Evolutionary conservation across 1,139 yeast species (phyloP).

Genomic region (Pichia sp.): DNA sequence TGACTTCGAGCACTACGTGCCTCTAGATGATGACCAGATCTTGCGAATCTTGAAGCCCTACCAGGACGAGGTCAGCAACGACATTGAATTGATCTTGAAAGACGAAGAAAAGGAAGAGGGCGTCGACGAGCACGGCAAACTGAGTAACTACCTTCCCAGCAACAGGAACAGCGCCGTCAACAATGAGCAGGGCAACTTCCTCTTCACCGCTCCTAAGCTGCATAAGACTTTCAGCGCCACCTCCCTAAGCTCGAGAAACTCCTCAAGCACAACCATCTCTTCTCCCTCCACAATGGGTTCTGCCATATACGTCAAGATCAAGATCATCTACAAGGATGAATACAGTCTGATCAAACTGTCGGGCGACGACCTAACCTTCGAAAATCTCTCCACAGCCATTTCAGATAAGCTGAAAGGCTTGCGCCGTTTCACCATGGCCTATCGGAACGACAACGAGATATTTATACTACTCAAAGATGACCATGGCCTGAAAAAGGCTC

Average conservation of each 20-base stretch:
- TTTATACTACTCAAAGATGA: constrained; percentile 16
- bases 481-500: constrained; percentile 10
- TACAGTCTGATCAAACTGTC: constrained; percentile 19
- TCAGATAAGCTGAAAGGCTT: constrained; percentile 16
- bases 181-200: neutral
- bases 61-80: neutral
- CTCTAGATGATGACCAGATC: constrained; percentile 15
- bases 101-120: neutral
- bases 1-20: constrained; percentile 18
- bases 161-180: neutral
- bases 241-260: constrained; percentile 9
- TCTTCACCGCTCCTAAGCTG: constrained; percentile 5
- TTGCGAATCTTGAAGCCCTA: constrained; percentile 14
- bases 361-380: constrained; percentile 13
- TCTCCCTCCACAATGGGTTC: neutral
- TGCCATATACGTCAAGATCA: constrained; percentile 9
- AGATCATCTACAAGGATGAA: constrained; percentile 20
- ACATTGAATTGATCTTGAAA: neutral
- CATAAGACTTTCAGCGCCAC: neutral
- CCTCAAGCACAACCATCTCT: constrained; percentile 6
- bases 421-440: constrained; percentile 18
- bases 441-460: constrained; percentile 17
- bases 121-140: neutral
- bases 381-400: constrained; percentile 18
- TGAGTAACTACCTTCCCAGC: neutral